Base-by-base conservation (phyloP, 1,284 basidiomycete species). In the Bjerkandera adusta region DNA sequence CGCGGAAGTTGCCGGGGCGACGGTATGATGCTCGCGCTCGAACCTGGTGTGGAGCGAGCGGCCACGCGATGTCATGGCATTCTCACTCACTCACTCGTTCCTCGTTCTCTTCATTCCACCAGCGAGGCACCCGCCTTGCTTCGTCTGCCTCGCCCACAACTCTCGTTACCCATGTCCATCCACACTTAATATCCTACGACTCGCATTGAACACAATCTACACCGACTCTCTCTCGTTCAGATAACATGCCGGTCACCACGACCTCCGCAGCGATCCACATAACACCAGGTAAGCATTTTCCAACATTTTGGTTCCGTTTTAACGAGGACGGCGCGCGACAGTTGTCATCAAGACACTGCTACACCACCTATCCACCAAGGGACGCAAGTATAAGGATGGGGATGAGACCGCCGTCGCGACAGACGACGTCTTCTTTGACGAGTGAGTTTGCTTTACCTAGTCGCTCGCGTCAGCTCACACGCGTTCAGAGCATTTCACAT, bases 371-470 rank as follows among this genome's bases (percentile, higher is more conserved):
- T 71, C 71, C 54, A 68, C 65, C 11, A 79, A 75, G 52, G 68
- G 68, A 3, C 60, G 58, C 24, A 75, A 75, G 47, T 53, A 68
- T 12, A 70, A 67, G 38, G 57, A 71, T 3, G 64, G 65, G 1
- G 63, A 66, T 24, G 27, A 41, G 3, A 57, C 67, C 15, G 63
- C 69, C 30, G 67, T 71, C 26, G 72, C 73, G 12, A 75, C 73
- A 46, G 81, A 84, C 51, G 77, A 83, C 51, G 71, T 84, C 22
- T 69, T 83, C 53, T 83, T 77, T 56, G 79, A 84, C 61, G 73
- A 83, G 79, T 81, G 47, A 50, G 77, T 63, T 2, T 33, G n/a
- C n/a, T n/a, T n/a, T n/a, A n/a, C n/a, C n/a, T n/a, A n/a, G n/a
- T n/a, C n/a, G n/a, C n/a, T n/a, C n/a, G n/a, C n/a, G n/a, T n/a